These are phyloP conservation scores for Claviceps arundinis DNA, from an alignment of 2,329 filamentous ascomycete genomes.

Conservation along the genomic window DNA sequence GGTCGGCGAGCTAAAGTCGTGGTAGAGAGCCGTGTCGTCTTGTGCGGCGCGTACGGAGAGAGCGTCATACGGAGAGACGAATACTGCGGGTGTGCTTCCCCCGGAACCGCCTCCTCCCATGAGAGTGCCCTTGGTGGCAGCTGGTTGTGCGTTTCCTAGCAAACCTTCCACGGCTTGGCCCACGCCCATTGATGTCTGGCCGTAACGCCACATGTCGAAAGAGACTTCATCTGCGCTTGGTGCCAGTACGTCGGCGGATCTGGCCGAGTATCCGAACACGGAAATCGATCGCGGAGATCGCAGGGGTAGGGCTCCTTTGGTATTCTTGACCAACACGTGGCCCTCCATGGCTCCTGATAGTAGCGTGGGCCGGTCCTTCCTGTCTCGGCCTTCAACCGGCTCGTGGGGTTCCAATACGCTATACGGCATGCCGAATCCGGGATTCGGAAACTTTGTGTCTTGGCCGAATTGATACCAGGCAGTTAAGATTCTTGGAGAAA, in stretches of 20 bases:
- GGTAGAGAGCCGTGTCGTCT: conserved; percentile 44
- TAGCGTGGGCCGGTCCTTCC: conserved; percentile 23
- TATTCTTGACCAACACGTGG: conserved; percentile 52
- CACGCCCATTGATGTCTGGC: conserved; percentile 8
- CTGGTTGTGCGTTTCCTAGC: background rate
- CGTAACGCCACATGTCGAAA: conserved; percentile 22
- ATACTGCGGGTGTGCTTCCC: conserved; percentile 30
- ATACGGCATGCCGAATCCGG: conserved; percentile 38
- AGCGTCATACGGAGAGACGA: conserved; percentile 37
- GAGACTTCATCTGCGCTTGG: conserved; percentile 21
- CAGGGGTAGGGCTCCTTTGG: conserved; percentile 39
- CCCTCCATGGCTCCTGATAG: conserved; percentile 48
- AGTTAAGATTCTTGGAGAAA: conserved; percentile 27
- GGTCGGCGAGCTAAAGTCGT: conserved; percentile 38
- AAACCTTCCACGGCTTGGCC: conserved; percentile 12
- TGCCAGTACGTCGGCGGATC: conserved; percentile 29
- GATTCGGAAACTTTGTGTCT: conserved; percentile 30
- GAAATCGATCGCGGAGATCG: conserved; percentile 36
- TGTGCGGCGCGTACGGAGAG: conserved; percentile 29
- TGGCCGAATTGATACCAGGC: conserved; percentile 44
- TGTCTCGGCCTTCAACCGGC: conserved; percentile 41
- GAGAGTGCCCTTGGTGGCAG: conserved; percentile 31
- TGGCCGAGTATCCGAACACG: conserved; percentile 49
- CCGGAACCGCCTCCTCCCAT: conserved; percentile 33
- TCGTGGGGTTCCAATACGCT: conserved; percentile 36